Conservation (phyloP, 1,139 yeast species). For the Hemisphaericaspora subhashii region DNA sequence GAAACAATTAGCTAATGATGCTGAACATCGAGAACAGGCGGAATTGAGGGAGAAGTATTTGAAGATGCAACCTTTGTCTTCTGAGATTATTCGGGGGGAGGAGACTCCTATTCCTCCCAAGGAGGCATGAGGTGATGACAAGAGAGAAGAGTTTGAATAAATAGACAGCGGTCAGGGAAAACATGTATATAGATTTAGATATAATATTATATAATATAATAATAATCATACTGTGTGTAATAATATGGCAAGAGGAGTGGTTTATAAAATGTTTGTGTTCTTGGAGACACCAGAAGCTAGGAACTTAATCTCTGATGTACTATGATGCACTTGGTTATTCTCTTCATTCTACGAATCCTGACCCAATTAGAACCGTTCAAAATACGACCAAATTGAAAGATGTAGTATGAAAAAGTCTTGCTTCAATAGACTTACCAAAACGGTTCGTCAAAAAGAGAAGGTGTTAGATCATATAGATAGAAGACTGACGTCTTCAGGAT, state of each 20-base stretch:
- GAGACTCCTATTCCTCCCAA: conserved; percentile 13
- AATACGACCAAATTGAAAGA: neutral
- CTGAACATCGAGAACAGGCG: conserved; percentile 76
- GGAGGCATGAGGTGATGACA: neutral
- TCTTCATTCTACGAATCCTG: conserved; percentile 17
- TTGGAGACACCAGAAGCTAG: conserved; percentile 53
- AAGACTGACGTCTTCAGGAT: conserved; percentile 11
- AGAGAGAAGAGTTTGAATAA: neutral
- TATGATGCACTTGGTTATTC: conserved; percentile 42
- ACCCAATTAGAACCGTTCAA: neutral
- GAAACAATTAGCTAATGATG: conserved; percentile 54
- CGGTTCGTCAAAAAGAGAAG: conserved; percentile 43
- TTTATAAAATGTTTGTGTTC: conserved; percentile 40
- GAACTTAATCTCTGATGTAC: conserved; percentile 41
- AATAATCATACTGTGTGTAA: no score
- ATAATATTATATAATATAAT: no score
- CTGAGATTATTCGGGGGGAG: conserved; percentile 38
- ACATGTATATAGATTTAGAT: conserved; percentile 3
- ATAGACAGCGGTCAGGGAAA: no score
- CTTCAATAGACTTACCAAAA: conserved; percentile 44
- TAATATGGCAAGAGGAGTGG: no score
- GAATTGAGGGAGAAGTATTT: conserved; percentile 63
- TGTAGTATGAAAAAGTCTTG: conserved; percentile 21
- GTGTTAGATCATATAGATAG: conserved; percentile 26
- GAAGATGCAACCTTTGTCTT: conserved; percentile 60